phyloP scores from a whole-genome alignment of 176 grass and related monocot species.

The Rhynchospora pubera region DNA sequence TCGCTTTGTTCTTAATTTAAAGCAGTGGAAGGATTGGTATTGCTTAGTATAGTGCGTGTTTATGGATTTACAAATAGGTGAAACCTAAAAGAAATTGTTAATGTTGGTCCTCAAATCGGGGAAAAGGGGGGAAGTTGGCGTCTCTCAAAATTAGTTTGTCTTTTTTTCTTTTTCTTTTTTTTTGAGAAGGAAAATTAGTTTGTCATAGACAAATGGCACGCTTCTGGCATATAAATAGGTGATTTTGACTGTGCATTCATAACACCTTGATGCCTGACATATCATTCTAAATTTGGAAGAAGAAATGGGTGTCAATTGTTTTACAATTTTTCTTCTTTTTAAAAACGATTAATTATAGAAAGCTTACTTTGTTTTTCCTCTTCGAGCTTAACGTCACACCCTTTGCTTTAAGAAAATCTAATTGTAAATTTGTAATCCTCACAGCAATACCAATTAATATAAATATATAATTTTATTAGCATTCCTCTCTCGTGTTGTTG shows the following conservation, averaged over 20 bases:
- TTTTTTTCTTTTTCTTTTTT: no score
- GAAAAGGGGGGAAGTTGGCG: background rate
- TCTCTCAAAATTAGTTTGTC: background rate
- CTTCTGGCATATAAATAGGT: background rate
- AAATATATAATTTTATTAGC: no score
- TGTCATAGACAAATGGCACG: background rate
- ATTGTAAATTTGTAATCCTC: no score
- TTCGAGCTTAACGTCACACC: background rate
- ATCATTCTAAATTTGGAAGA: background rate
- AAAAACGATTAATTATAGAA: background rate
- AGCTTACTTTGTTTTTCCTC: background rate
- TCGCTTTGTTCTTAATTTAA: background rate
- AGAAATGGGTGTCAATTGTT: background rate
- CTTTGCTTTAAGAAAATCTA: background rate
- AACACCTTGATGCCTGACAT: background rate
- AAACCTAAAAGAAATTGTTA: background rate
- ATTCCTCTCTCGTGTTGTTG: no score
- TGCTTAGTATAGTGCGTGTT: background rate
- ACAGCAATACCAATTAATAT: no score
- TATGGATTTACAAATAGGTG: background rate
- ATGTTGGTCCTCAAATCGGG: background rate
- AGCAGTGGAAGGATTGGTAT: no score
- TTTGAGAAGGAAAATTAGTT: background rate
- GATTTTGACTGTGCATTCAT: background rate
- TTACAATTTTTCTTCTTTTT: background rate